These are phyloP conservation scores for Clitoria ternatea DNA, from an alignment of 306 rosid genomes.

Conservation along the genomic window DNA sequence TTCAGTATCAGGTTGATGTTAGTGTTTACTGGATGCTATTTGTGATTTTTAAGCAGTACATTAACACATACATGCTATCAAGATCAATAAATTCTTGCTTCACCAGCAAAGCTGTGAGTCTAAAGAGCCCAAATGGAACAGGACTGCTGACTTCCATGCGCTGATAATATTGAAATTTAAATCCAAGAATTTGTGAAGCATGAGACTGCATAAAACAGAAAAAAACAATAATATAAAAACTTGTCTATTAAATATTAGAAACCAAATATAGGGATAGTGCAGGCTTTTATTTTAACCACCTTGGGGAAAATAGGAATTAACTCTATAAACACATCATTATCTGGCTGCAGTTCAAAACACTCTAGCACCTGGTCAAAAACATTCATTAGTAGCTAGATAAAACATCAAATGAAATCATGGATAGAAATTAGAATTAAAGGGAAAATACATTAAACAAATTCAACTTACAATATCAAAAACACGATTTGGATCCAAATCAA, in stretches of 20 bases:
- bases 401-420: constrained; percentile 1
- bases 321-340: constrained; percentile 68
- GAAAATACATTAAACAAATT: background rate
- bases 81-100: constrained; percentile 89
- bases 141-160: constrained; percentile 81
- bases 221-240: constrained; percentile 5
- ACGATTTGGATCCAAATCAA: constrained; percentile 97
- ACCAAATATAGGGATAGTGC: background rate
- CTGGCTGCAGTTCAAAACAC: constrained; percentile 95
- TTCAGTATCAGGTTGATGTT: background rate
- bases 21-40: background rate
- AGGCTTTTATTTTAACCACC: constrained; percentile 40
- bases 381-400: constrained; percentile 18
- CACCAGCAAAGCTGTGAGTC: constrained; percentile 91
- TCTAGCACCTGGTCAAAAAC: constrained; percentile 69
- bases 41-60: constrained; percentile 7
- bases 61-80: constrained; percentile 67
- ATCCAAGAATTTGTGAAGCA: constrained; percentile 97
- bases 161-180: constrained; percentile 93
- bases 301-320: constrained; percentile 94
- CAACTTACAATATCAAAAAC: constrained; percentile 93
- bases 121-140: constrained; percentile 88
- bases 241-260: background rate
- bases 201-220: constrained; percentile 74
- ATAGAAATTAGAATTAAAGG: background rate